Percentiles rank a stretch among this genome's conserved stretches.
phyloP scores from a whole-genome alignment of 768 basidiomycete genomes.

The Tephrocybe rancida region DNA sequence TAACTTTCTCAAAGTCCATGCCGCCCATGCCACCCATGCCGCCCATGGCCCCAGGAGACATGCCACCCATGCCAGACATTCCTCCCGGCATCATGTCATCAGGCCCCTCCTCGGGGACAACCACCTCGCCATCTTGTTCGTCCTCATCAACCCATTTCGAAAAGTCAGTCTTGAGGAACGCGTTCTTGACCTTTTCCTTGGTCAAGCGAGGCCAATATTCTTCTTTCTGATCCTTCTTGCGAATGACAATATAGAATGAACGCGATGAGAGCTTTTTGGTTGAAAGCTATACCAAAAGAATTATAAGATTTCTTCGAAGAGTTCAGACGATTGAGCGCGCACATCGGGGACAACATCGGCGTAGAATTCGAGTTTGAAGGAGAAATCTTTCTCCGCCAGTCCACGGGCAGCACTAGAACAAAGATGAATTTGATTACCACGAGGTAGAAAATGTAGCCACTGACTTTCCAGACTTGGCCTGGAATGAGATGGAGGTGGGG shows the following conservation, averaged over 20 bases:
- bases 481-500: conserved; percentile 59
- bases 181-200: conserved; percentile 79
- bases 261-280: conserved; percentile 66
- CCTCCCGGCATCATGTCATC: conserved; percentile 43
- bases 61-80: conserved; percentile 57
- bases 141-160: conserved; percentile 97
- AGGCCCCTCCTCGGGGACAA: conserved; percentile 32
- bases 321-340: conserved; percentile 15
- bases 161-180: conserved; percentile 94
- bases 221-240: conserved; percentile 73
- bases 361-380: conserved; percentile 76
- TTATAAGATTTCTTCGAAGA: not conserved
- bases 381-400: conserved; percentile 63
- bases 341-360: conserved; percentile 81
- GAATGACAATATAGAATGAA: conserved; percentile 64
- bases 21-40: conserved; percentile 49
- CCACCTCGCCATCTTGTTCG: conserved; percentile 75
- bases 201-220: conserved; percentile 95
- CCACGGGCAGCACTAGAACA: conserved; percentile 35
- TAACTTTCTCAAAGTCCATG: conserved; percentile 61
- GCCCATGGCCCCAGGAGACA: conserved; percentile 38
- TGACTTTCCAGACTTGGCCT: conserved; percentile 67
- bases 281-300: conserved; percentile 46
- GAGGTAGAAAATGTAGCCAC: conserved; percentile 20
- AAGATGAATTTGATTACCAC: conserved; percentile 11